Evolutionary conservation across 2,329 filamentous ascomycete genomes (phyloP).

Genomic region (Penicillium oxalicum): DNA sequence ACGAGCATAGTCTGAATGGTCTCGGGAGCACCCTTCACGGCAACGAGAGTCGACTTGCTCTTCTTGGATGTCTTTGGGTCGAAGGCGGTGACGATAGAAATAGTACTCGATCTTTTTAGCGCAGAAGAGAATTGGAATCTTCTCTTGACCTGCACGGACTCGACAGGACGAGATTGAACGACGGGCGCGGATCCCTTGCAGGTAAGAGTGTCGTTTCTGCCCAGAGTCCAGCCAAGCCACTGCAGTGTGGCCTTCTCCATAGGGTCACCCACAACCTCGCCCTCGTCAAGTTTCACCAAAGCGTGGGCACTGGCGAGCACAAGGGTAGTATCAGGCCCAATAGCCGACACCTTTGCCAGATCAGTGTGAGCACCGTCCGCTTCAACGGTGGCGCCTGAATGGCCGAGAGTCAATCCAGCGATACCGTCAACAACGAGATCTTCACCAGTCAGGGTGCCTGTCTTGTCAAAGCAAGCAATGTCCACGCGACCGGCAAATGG

Average conservation of each 20-base stretch:
- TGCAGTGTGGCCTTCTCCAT: constrained; percentile 96
- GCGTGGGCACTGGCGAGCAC: constrained; percentile 94
- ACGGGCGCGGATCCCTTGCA: constrained; percentile 50
- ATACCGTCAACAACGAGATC: constrained; percentile 96
- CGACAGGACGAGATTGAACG: constrained; percentile 44
- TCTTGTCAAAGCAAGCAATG: constrained; percentile 97
- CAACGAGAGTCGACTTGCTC: constrained; percentile 79
- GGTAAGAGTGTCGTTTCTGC: constrained; percentile 75
- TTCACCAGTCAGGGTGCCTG: constrained; percentile 91
- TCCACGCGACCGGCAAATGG: constrained; percentile 94
- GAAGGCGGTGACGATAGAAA: constrained; percentile 71
- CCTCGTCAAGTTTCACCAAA: constrained; percentile 91
- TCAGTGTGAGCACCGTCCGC: constrained; percentile 76
- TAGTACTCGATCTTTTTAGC: constrained; percentile 90
- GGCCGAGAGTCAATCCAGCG: constrained; percentile 73
- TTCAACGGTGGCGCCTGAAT: constrained; percentile 61
- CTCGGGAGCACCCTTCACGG: constrained; percentile 94
- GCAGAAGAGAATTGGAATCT: constrained; percentile 98
- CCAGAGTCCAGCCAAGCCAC: constrained; percentile 88
- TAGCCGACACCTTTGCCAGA: constrained; percentile 64
- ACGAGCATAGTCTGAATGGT: constrained; percentile 93
- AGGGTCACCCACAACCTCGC: constrained; percentile 92
- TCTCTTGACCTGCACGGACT: constrained; percentile 87
- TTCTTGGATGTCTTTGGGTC: constrained; percentile 69
- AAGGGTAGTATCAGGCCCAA: constrained; percentile 76